Conservation (phyloP, 179 eudicot genomes). For the Patellifolia procumbens region DNA sequence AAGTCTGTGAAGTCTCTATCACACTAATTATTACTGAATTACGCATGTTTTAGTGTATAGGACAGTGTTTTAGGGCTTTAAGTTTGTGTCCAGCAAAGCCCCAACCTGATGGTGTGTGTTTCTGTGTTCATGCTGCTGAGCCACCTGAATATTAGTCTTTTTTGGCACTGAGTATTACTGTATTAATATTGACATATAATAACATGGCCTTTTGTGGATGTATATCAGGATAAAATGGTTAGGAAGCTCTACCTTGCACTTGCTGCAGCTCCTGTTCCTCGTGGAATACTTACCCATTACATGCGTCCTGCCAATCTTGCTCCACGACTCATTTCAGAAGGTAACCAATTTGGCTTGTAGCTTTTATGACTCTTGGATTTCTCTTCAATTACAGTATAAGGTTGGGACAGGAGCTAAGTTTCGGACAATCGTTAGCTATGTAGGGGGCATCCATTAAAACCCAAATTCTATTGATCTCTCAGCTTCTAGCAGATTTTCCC, state of each 20-base stretch:
- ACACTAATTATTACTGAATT: slow-evolving; percentile 1
- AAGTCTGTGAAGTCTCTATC: slow-evolving; percentile 30
- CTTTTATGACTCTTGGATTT: not conserved
- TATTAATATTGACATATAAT: not conserved
- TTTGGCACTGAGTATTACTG: not conserved
- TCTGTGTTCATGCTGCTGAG: not conserved
- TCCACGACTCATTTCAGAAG: slow-evolving; percentile 85
- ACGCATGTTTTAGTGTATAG: not conserved
- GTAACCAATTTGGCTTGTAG: slow-evolving; percentile 32
- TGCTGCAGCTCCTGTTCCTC: slow-evolving; percentile 81
- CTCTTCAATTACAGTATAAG: not conserved
- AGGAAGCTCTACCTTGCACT: slow-evolving; percentile 93
- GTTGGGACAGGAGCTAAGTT: not conserved
- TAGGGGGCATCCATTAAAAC: not conserved
- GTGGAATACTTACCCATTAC: slow-evolving; percentile 77
- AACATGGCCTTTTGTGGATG: slow-evolving; percentile 8
- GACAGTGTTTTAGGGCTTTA: slow-evolving; percentile 11
- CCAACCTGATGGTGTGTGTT: not conserved
- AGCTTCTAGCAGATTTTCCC: not conserved
- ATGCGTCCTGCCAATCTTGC: slow-evolving; percentile 80
- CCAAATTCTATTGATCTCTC: not conserved
- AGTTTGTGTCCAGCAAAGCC: not conserved
- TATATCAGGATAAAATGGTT: slow-evolving; percentile 73
- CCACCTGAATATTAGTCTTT: not conserved
- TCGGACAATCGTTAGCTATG: not conserved